phyloP scores from a whole-genome alignment of 768 basidiomycete species.

The Tulasnella sp. region DNA sequence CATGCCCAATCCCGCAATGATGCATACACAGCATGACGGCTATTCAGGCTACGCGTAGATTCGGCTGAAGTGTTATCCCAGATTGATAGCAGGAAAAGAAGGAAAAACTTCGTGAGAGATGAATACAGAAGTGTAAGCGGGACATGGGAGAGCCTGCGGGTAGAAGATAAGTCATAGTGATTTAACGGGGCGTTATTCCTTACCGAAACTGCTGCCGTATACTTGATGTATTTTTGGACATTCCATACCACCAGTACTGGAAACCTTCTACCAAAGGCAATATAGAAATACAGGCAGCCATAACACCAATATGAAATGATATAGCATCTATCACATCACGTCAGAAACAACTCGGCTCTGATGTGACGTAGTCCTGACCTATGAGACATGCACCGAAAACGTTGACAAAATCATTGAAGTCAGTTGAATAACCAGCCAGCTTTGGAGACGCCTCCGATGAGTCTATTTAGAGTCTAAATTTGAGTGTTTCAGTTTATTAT shows the following conservation, averaged over 20 bases:
- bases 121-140: slow-evolving; percentile 74
- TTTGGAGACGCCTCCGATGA: not conserved
- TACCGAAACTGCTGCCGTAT: too few relatives aligned
- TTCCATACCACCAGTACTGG: slow-evolving; percentile 10
- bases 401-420: too few relatives aligned
- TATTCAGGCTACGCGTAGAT: not conserved
- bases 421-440: not conserved
- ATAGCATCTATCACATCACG: slow-evolving; percentile 57
- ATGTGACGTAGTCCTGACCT: too few relatives aligned
- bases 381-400: too few relatives aligned
- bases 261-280: slow-evolving; percentile 33
- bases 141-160: slow-evolving; percentile 50
- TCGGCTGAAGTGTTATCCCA: slow-evolving; percentile 44
- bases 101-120: slow-evolving; percentile 69
- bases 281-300: slow-evolving; percentile 41
- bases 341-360: too few relatives aligned
- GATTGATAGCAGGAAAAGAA: slow-evolving; percentile 68
- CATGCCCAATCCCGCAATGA: slow-evolving; percentile 27
- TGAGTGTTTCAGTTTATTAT: not conserved
- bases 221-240: too few relatives aligned
- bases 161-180: too few relatives aligned
- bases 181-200: too few relatives aligned
- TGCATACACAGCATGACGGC: not conserved
- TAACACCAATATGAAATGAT: slow-evolving; percentile 59
- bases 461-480: not conserved